Evolutionary conservation across 495 filamentous ascomycete genomes (phyloP).

Genomic region (Podospora fimiseda): DNA sequence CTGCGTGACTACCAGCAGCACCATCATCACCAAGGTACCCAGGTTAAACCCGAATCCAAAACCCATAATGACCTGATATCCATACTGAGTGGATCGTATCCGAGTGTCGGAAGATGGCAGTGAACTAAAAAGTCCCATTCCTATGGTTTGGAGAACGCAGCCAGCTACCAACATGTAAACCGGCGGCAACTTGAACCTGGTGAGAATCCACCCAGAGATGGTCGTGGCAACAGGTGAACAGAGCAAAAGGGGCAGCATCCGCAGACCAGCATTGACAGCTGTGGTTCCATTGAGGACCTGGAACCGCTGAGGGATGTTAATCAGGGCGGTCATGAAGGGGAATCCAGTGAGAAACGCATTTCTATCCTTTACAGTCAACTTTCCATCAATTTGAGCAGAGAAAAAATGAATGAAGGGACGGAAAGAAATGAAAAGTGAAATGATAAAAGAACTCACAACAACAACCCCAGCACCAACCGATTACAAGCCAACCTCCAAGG

Average conservation of each 20-base stretch:
- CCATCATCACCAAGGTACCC: slow-evolving; percentile 34
- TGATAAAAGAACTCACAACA: slow-evolving; percentile 14
- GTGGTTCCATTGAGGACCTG: slow-evolving; percentile 23
- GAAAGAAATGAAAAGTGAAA: neutral
- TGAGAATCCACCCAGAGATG: slow-evolving; percentile 26
- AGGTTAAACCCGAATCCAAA: slow-evolving; percentile 38
- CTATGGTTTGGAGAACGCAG: slow-evolving; percentile 37
- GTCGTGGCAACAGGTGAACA: slow-evolving; percentile 34
- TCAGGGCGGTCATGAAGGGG: slow-evolving; percentile 23
- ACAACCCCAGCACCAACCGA: slow-evolving; percentile 22
- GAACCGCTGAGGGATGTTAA: slow-evolving; percentile 26
- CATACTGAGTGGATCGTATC: slow-evolving; percentile 29
- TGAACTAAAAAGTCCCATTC: slow-evolving; percentile 39
- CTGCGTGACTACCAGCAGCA: slow-evolving; percentile 35
- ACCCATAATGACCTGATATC: slow-evolving; percentile 42
- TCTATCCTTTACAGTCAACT: neutral
- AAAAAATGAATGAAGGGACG: no score
- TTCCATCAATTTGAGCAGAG: no score
- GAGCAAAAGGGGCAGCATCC: slow-evolving; percentile 39
- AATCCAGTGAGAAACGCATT: slow-evolving; percentile 23
- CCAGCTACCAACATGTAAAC: slow-evolving; percentile 40
- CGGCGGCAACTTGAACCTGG: slow-evolving; percentile 35
- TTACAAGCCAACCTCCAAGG: slow-evolving; percentile 21
- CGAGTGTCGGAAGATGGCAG: slow-evolving; percentile 24
- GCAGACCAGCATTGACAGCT: slow-evolving; percentile 20